Conservation (phyloP, 2,329 filamentous ascomycete species). For the Aspergillus pseudoterreus region DNA sequence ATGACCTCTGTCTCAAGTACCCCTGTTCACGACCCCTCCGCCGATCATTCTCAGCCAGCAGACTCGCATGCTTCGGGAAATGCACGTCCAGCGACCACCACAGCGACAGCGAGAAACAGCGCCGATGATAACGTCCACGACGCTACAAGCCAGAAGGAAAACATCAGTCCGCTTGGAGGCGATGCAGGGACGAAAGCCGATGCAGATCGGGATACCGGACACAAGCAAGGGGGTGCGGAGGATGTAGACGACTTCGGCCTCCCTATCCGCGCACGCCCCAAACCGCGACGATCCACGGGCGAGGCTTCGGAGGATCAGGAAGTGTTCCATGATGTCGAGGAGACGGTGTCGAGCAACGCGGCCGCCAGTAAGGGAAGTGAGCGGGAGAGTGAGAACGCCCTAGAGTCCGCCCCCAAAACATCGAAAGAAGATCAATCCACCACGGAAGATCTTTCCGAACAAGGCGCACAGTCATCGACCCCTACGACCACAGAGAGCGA, state of each 20-base stretch:
- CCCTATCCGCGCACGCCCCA: slow-evolving; percentile 29
- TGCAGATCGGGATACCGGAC: slow-evolving; percentile 3
- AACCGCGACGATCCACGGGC: slow-evolving; percentile 11
- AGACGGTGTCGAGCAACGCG: slow-evolving; percentile 1
- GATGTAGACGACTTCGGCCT: slow-evolving; percentile 39
- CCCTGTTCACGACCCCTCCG: slow-evolving; percentile 21
- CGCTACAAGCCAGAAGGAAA: slow-evolving; percentile 14
- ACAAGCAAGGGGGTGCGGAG: slow-evolving; percentile 12
- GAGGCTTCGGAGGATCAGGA: slow-evolving; percentile 15
- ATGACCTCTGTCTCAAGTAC: slow-evolving; percentile 29
- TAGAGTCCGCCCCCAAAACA: neutral
- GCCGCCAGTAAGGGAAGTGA: neutral
- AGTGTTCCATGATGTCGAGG: slow-evolving; percentile 19
- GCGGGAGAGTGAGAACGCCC: neutral
- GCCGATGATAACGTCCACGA: slow-evolving; percentile 4
- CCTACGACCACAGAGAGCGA: slow-evolving; percentile 1
- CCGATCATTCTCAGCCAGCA: slow-evolving; percentile 9
- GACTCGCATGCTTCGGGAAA: slow-evolving; percentile 8
- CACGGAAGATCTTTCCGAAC: no score
- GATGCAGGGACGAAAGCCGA: slow-evolving; percentile 5
- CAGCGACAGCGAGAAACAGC: slow-evolving; percentile 6
- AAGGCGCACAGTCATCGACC: neutral
- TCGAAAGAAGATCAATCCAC: no score
- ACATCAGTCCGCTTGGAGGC: slow-evolving; percentile 7
- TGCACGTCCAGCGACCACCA: slow-evolving; percentile 8